phyloP scores from a whole-genome alignment of 2,329 filamentous ascomycete genomes.

The Calonectria multiphialidica region DNA sequence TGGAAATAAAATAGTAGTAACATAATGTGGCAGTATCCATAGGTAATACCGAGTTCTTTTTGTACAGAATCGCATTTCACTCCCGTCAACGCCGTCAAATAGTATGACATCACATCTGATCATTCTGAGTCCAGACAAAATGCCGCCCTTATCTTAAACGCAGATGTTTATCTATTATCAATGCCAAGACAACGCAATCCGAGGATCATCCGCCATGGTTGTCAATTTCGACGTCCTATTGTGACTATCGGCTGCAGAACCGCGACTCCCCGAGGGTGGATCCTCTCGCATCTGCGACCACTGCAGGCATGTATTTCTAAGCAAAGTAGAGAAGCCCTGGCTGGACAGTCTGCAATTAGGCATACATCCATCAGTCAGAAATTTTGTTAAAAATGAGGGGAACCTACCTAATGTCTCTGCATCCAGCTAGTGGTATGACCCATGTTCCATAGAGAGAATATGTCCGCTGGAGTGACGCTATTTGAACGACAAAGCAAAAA shows the following conservation, averaged over 20 bases:
- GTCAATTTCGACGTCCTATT: not conserved
- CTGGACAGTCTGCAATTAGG: not conserved
- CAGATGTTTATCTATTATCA: too few species aligned
- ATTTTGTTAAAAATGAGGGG: not conserved
- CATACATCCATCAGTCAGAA: not conserved
- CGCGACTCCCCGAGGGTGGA: not conserved
- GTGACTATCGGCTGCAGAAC: not conserved
- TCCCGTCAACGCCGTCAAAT: not conserved
- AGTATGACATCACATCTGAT: not conserved
- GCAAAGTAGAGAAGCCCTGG: not conserved
- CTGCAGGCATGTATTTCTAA: not conserved
- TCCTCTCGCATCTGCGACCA: not conserved
- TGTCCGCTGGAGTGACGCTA: not conserved
- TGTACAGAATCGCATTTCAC: not conserved
- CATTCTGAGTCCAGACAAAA: too few species aligned
- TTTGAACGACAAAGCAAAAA: not conserved
- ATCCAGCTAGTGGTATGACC: not conserved
- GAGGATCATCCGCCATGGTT: not conserved
- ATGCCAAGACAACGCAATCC: not conserved
- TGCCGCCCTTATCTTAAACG: not conserved
- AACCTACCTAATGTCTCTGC: not conserved
- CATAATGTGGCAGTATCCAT: too few species aligned
- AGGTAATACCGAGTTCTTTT: not conserved
- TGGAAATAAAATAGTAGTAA: constrained; percentile 33
- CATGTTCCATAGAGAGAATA: not conserved